A percentile compares a stretch with the other conserved stretches of the same genome.
Conservation (phyloP, 1,284 basidiomycete species). For the Sporisorium scitamineum region DNA sequence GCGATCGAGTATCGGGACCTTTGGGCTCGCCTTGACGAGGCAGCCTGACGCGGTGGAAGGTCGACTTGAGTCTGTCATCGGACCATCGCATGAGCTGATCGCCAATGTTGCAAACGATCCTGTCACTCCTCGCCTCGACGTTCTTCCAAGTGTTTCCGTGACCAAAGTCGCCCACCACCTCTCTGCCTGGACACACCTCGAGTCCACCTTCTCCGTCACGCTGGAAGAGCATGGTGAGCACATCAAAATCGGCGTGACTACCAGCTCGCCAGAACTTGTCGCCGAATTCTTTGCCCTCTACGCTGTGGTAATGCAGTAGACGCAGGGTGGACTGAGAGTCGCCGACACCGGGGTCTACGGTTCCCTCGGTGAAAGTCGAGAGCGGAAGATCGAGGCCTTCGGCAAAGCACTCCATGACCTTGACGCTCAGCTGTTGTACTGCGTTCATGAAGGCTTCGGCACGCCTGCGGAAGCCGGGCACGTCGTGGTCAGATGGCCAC, state of each 20-base stretch:
- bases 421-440: conserved; percentile 73
- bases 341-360: conserved; percentile 46
- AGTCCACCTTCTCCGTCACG: conserved; percentile 75
- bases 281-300: conserved; percentile 66
- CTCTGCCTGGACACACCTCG: conserved; percentile 72
- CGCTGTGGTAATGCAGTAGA: conserved; percentile 74
- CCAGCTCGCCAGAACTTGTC: conserved; percentile 72
- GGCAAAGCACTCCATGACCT: conserved; percentile 70
- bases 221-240: conserved; percentile 75
- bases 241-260: conserved; percentile 76
- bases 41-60: conserved; percentile 75
- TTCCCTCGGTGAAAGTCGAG: conserved; percentile 69
- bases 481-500: conserved; percentile 74
- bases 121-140: conserved; percentile 70
- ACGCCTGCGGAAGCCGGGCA: conserved; percentile 74
- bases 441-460: conserved; percentile 73
- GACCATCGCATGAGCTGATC: conserved; percentile 77
- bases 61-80: conserved; percentile 76
- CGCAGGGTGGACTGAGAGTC: conserved; percentile 75
- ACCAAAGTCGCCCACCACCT: conserved; percentile 73
- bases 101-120: conserved; percentile 76
- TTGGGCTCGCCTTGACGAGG: conserved; percentile 68
- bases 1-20: conserved; percentile 61
- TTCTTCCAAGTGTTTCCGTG: conserved; percentile 73
- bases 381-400: conserved; percentile 73